Percentiles rank a stretch among this genome's conserved stretches.
These are phyloP conservation scores for Trichoderma sp. DNA, from an alignment of 2,329 filamentous ascomycete species.

Conservation along the genomic window DNA sequence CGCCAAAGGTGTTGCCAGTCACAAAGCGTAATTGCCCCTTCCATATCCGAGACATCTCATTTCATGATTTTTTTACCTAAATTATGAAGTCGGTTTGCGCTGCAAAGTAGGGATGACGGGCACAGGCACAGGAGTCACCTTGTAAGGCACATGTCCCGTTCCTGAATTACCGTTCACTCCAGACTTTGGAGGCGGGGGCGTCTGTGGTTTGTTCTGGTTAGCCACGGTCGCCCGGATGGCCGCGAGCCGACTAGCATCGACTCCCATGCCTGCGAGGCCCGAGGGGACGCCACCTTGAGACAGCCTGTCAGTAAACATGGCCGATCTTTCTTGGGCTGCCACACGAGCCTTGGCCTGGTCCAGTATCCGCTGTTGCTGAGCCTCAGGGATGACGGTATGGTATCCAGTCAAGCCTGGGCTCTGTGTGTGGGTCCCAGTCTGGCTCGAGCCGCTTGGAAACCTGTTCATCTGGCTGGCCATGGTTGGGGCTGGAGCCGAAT, in stretches of 20 bases:
- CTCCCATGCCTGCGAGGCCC: slow-evolving; percentile 41
- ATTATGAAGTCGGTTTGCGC: slow-evolving; percentile 25
- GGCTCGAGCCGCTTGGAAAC: slow-evolving; percentile 37
- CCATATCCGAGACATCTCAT: not conserved
- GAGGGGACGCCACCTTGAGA: slow-evolving; percentile 48
- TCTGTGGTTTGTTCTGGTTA: slow-evolving; percentile 41
- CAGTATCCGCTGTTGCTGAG: slow-evolving; percentile 52
- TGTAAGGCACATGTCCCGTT: slow-evolving; percentile 37
- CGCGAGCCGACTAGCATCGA: slow-evolving; percentile 36
- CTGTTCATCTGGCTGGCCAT: slow-evolving; percentile 35
- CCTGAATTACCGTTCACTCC: slow-evolving; percentile 40
- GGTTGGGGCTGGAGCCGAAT: slow-evolving; percentile 34
- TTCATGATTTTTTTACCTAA: not conserved
- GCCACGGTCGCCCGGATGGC: slow-evolving; percentile 40
- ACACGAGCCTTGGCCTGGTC: slow-evolving; percentile 53
- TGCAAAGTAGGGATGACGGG: slow-evolving; percentile 44
- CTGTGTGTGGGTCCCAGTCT: slow-evolving; percentile 35
- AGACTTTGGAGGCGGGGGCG: slow-evolving; percentile 34
- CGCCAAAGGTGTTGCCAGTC: slow-evolving; percentile 8
- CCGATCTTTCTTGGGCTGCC: slow-evolving; percentile 46
- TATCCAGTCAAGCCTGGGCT: slow-evolving; percentile 47
- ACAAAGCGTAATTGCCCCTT: not conserved
- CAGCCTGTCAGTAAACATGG: slow-evolving; percentile 45
- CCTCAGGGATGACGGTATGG: slow-evolving; percentile 51
- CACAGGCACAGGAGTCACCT: slow-evolving; percentile 48